phyloP scores from a whole-genome alignment of 768 basidiomycete genomes.

The Pisolithus sp. region DNA sequence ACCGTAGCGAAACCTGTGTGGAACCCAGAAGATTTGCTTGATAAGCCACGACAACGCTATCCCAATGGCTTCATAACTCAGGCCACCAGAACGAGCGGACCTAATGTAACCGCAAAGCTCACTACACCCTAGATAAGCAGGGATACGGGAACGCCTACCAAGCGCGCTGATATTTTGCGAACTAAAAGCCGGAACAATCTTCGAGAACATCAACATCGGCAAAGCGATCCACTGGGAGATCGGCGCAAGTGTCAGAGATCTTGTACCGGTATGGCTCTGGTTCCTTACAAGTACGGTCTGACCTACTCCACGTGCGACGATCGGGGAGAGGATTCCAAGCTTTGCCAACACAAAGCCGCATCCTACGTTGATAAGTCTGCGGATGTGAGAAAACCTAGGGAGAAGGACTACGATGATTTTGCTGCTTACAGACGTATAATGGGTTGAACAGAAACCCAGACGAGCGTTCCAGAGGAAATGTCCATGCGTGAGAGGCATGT shows the following conservation, averaged over 20 bases:
- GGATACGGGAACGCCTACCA: conserved; percentile 30
- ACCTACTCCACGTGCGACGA: conserved; percentile 53
- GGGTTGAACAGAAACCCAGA: conserved; percentile 59
- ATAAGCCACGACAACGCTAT: conserved; percentile 47
- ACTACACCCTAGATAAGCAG: not conserved
- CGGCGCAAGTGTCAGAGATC: not conserved
- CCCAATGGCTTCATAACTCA: conserved; percentile 55
- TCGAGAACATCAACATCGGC: conserved; percentile 65
- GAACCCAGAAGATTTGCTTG: conserved; percentile 67
- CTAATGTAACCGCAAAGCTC: conserved; percentile 26
- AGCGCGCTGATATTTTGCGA: conserved; percentile 49
- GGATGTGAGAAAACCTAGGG: conserved; percentile 1
- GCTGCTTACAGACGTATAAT: conserved; percentile 50
- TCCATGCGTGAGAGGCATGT: conserved; percentile 9
- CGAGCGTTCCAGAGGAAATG: conserved; percentile 37
- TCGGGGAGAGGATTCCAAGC: conserved; percentile 50
- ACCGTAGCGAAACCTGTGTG: conserved; percentile 68
- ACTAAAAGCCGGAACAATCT: conserved; percentile 61
- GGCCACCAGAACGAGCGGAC: conserved; percentile 58
- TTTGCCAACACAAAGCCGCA: conserved; percentile 56
- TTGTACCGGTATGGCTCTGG: not conserved
- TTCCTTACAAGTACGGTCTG: conserved; percentile 49
- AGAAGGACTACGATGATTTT: conserved; percentile 1
- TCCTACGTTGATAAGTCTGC: conserved; percentile 48
- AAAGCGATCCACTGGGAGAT: conserved; percentile 44